phyloP scores from a whole-genome alignment of 2,329 filamentous ascomycete species.

The Fonsecaea erecta region DNA sequence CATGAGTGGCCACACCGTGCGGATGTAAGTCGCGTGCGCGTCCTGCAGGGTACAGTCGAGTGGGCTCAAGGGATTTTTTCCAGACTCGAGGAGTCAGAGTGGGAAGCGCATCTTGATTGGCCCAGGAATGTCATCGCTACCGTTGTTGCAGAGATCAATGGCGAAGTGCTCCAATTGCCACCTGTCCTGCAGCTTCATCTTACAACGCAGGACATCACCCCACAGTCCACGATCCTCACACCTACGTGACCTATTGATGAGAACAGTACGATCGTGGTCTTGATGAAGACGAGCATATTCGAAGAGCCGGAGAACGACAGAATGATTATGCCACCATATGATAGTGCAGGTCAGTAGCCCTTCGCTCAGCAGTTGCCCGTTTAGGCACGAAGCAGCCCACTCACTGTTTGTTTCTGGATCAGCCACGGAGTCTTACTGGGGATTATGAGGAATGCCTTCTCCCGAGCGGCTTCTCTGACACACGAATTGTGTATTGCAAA shows the following conservation, averaged over 20 bases:
- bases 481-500: neutral
- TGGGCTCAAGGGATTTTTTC: slow-evolving; percentile 48
- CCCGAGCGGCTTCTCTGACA: neutral
- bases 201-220: slow-evolving; percentile 21
- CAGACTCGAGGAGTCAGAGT: slow-evolving; percentile 38
- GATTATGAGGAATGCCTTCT: neutral
- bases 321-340: neutral
- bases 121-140: slow-evolving; percentile 26
- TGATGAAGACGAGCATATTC: neutral
- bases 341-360: neutral
- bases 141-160: slow-evolving; percentile 34
- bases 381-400: neutral
- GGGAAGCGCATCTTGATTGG: slow-evolving; percentile 32
- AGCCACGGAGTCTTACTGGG: neutral
- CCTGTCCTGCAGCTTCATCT: slow-evolving; percentile 33
- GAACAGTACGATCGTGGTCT: neutral
- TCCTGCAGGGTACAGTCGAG: slow-evolving; percentile 40
- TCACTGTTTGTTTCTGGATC: neutral
- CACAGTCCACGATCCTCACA: slow-evolving; percentile 26
- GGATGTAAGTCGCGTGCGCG: slow-evolving; percentile 22
- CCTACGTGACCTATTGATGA: neutral
- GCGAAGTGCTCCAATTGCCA: slow-evolving; percentile 27
- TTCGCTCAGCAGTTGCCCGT: neutral
- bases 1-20: slow-evolving; percentile 39
- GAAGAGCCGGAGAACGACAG: neutral